Percentiles rank a stretch among this genome's conserved stretches.
Conservation (phyloP, 495 filamentous ascomycete species). For the Neurospora sp. region DNA sequence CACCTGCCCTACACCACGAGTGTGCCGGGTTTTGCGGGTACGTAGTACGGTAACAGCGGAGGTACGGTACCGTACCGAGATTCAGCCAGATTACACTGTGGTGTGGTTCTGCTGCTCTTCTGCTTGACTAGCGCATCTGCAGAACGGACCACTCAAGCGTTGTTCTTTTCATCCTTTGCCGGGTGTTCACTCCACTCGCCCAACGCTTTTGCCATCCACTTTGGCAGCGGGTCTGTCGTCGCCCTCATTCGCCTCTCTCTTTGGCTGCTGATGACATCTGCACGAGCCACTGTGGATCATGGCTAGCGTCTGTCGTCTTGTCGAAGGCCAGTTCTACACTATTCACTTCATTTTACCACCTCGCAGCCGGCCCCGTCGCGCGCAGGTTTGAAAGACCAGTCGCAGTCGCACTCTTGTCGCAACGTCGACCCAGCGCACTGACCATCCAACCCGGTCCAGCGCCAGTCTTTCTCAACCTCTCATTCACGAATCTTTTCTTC, state of each 20-base stretch:
- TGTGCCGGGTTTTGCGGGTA: background rate
- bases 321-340: background rate
- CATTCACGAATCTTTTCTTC: conserved; percentile 16
- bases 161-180: background rate
- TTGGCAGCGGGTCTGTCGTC: background rate
- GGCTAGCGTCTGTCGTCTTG: background rate
- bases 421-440: conserved; percentile 4
- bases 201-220: background rate
- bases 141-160: background rate
- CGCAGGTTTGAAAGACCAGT: background rate
- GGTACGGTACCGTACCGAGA: background rate
- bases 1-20: background rate
- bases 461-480: conserved; percentile 4
- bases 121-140: background rate
- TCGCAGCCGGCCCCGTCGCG: background rate
- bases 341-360: background rate
- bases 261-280: background rate
- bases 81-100: background rate
- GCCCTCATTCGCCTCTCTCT: background rate
- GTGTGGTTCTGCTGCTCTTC: background rate
- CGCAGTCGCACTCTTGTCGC: conserved; percentile 7
- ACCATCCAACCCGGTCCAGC: conserved; percentile 9
- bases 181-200: background rate
- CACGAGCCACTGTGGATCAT: background rate
- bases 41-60: background rate